Base-by-base conservation (phyloP, 257 asterid species). In the Capsicum rhomboideum region DNA sequence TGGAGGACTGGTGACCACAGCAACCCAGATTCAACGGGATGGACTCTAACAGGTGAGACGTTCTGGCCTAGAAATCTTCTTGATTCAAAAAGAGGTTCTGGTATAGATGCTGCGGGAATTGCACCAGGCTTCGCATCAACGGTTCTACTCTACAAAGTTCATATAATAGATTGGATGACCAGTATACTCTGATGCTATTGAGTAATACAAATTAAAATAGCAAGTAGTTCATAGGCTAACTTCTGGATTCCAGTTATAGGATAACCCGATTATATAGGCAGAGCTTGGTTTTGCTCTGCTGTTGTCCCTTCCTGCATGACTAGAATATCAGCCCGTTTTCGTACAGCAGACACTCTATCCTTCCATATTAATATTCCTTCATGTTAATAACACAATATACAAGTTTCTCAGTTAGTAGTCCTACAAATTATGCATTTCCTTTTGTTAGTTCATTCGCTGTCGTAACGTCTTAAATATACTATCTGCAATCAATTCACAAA, bases 51-150 rank as follows among this genome's bases (percentile, higher is more conserved):
- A 16, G 96, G 95, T 44, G 92, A 89, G 26, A 66, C 84, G 42
- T 87, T 91, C 14, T 68, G 54, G 56, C 84, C 63, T 52, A 82
- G 81, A 26, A 90, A 86, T 82, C 93, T 90, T 82, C 95, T 84
- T 40, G 97, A 88, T 37, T 89, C 93, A 14, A 94, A 87, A 89
- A 90, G 82, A 5, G 97, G 91, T 79, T 91, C 94, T 4, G 93
- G 84, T 79, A 83, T 18, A 78, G 85, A 84, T 31, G 88, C 93
- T 11, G 84, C 83, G 37, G 91, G 95, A 83, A 91, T 87, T 42
- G 86, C 83, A 84, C 86, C 91, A 1, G 87, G 44, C 79, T 87
- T 83, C 84, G 87, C 55, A 54, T 88, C 86, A n/a, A 91, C 56
- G 18, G 95, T 34, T 89, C 90, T 21, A 84, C 86, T 56, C 90